Percentiles rank a stretch among this genome's conserved stretches.
These are phyloP conservation scores for Davidsoniella neocaledoniae DNA, from an alignment of 2,329 filamentous ascomycete genomes.

Conservation along the genomic window DNA sequence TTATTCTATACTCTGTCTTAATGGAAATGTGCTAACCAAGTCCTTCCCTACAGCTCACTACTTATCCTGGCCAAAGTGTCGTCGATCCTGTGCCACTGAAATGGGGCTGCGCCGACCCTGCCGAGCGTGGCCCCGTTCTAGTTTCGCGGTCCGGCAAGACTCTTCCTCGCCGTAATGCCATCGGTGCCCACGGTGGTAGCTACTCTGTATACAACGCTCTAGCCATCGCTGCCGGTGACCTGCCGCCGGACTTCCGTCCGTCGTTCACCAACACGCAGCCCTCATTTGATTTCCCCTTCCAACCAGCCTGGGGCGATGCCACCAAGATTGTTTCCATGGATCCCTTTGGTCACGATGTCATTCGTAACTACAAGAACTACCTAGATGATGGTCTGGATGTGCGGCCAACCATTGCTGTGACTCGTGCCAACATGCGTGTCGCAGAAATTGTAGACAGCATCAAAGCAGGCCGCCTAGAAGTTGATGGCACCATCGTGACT, in stretches of 20 bases:
- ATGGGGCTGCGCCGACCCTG: conserved; percentile 14
- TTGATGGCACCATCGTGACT: conserved; percentile 77
- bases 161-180: conserved; percentile 15
- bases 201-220: conserved; percentile 94
- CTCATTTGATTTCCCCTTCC: conserved; percentile 74
- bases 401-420: conserved; percentile 79
- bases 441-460: conserved; percentile 88
- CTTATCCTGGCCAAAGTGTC: conserved; percentile 16
- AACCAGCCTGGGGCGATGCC: conserved; percentile 72
- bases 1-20: not conserved
- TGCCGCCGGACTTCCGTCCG: conserved; percentile 51
- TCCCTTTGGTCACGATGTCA: conserved; percentile 58
- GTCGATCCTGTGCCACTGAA: conserved; percentile 15
- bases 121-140: conserved; percentile 15
- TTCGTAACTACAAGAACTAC: conserved; percentile 4
- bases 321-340: conserved; percentile 98
- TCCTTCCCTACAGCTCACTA: conserved; percentile 13
- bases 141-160: conserved; percentile 15
- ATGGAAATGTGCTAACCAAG: not conserved
- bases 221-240: conserved; percentile 78
- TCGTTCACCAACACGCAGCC: conserved; percentile 68
- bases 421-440: conserved; percentile 83
- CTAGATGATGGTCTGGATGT: conserved; percentile 33
- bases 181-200: conserved; percentile 48
- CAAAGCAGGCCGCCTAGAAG: conserved; percentile 53